These are phyloP conservation scores for Suhomyces atakaporum DNA, from an alignment of 1,139 yeast genomes.

Conservation along the genomic window DNA sequence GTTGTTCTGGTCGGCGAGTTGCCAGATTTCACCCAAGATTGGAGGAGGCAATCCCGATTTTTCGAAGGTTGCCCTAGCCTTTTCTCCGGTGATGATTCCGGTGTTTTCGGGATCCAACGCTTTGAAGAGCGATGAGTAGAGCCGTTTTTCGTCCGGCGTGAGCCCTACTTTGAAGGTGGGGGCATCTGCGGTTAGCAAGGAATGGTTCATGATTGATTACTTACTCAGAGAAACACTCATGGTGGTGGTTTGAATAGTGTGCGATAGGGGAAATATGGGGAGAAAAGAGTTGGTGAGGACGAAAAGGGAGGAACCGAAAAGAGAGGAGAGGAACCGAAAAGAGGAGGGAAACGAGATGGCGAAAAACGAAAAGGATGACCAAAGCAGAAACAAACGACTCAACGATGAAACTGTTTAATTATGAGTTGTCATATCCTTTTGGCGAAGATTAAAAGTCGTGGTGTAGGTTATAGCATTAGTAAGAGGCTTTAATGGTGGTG, in stretches of 20 bases:
- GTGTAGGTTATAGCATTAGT: too few relatives aligned
- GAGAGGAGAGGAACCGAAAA: background rate
- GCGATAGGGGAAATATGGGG: background rate
- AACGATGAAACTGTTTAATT: too few relatives aligned
- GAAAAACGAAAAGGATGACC: too few relatives aligned
- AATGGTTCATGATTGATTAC: conserved; percentile 19
- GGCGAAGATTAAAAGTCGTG: too few relatives aligned
- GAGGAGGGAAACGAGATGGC: too few relatives aligned
- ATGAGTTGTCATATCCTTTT: too few relatives aligned
- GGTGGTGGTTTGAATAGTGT: too few relatives aligned
- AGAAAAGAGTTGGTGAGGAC: background rate
- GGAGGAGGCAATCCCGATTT: conserved; percentile 82
- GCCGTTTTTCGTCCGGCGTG: conserved; percentile 75
- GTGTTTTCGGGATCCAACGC: conserved; percentile 76
- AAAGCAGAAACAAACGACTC: too few relatives aligned
- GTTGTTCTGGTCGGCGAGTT: conserved; percentile 80
- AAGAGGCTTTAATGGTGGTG: too few relatives aligned
- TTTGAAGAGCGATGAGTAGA: conserved; percentile 73
- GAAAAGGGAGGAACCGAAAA: background rate
- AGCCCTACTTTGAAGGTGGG: conserved; percentile 53
- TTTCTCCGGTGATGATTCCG: conserved; percentile 88
- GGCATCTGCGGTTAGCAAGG: conserved; percentile 22
- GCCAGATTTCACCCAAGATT: conserved; percentile 90
- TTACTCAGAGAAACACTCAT: conserved; percentile 34
- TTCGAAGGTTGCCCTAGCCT: conserved; percentile 83